These are phyloP conservation scores for Syzygium syzygioides DNA, from an alignment of 441 rosid genomes.

Conservation along the genomic window DNA sequence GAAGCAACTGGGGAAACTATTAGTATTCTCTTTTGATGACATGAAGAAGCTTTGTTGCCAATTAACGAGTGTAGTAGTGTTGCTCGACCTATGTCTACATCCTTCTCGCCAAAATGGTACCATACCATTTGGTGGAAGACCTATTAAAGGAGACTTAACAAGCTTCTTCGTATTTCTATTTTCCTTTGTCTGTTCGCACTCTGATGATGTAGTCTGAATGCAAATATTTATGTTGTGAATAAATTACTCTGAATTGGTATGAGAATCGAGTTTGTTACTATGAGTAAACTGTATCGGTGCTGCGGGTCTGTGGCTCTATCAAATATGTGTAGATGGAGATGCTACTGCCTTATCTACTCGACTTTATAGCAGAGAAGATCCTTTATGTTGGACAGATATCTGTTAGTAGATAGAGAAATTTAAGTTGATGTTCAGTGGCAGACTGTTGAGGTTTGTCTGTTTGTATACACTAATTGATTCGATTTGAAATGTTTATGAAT, in stretches of 20 bases:
- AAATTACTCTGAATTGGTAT: neutral
- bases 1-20: neutral
- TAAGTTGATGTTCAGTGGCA: neutral
- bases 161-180: neutral
- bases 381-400: neutral
- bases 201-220: neutral
- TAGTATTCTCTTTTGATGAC: neutral
- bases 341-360: neutral
- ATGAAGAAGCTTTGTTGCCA: neutral
- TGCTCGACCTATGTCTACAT: neutral
- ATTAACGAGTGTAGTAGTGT: neutral
- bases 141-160: neutral
- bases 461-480: neutral
- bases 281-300: neutral
- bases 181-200: neutral
- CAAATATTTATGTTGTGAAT: neutral
- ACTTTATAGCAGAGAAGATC: neutral
- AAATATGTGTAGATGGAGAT: neutral
- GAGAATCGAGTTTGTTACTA: neutral
- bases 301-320: neutral
- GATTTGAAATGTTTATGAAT: neutral
- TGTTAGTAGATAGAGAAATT: neutral
- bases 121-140: neutral
- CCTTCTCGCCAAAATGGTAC: neutral
- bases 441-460: neutral